Base-by-base conservation (phyloP, 2,329 filamentous ascomycete species). In the Sarocladium strictum region DNA sequence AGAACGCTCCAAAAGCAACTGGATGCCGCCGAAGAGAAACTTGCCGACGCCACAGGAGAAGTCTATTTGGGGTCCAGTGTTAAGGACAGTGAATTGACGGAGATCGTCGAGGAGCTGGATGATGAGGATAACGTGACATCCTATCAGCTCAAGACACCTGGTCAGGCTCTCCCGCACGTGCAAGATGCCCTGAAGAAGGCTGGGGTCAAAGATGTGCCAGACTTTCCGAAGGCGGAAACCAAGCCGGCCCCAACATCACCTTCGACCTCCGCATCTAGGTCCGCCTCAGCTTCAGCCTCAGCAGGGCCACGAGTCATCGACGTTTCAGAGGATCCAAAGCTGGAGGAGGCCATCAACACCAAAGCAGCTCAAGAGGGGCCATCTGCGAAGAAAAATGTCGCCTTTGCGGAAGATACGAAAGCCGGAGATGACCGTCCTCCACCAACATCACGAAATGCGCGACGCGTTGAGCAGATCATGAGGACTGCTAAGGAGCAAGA, bases 91-190 rank as follows among this genome's bases (percentile, higher is more conserved):
- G 84, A 85, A 12, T 81, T 97, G 56, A 92, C 88, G 29, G 94
- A 97, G 63, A 97, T 99, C 60, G 77, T 90, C 54, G 94, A 99
- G 70, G 84, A 96, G 72, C 76, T 97, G 23, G 94, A 97, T 64
- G 92, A 97, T 9, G 83, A 96, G 11, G 94, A 86, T 55, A 94
- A 96, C 63, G 80, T 97, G 3, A 70, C 96, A 51, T 88, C 83
- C 0, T 84, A 80, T 61, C 80, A 75, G 54, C 72, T 87, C 27
- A 81, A 84, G 35, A 81, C 74, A n/a, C 87, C 90, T 0, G 86
- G 85, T 6, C 81, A 86, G 53, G 74, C 79, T 14, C 81, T 87
- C 17, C 76, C 83, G 9, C 81, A 88, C 60, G 75, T 97, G 3
- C 67, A 88, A 15, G 84, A 93, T 52, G 81, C 85, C 1, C 71